Base-by-base conservation (phyloP, 805 yeast genomes). In the Brettanomyces sp. region DNA sequence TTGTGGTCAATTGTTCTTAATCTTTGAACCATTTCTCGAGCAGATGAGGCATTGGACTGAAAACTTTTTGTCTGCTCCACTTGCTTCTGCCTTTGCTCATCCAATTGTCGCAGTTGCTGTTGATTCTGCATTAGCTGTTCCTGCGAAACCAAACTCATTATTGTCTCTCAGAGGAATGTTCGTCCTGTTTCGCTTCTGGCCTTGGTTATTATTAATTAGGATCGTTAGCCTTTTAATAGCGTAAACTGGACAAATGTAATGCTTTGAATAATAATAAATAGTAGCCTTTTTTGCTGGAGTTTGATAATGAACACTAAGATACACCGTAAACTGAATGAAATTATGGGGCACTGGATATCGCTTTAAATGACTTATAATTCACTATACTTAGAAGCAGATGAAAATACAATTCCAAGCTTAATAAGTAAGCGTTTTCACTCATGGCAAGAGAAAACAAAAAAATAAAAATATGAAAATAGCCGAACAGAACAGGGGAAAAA, bases 91-190 rank as follows among this genome's bases (percentile, higher is more conserved):
- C 67, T 61, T 51, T 68, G 72, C 45, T 60, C 65, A 52, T 71
- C 74, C 45, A 73, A 57, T 46, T 64, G 70, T 45, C 71, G 73
- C 42, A 73, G 56, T 46, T 74, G 78, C 23, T 70, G 67, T 48
- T 70, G 64, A 50, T 72, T 73, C 47, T 69, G 73, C 36, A 67
- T 64, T 44, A 70, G 67, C 47, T 73, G 78, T 45, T 68, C 70
- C 48, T 64, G 68, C 23, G 77, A 69, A 6, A 63, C 66, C 42
- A 63, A 53, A 49, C 63, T 57, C 66, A 62, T 62, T 35, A 11
- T 42, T 25, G 13, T 7, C 8, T 35, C 22, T 35, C 22, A 35
- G 13, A 3, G 3, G 22, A 35, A n/a, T 35, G 37, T n/a, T 2
- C 8, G 13, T 12, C 7, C 13, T 7, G 22, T n/a, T 18, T 18